phyloP scores from a whole-genome alignment of 2,329 filamentous ascomycete species.

The Berkeleyomyces basicola region DNA sequence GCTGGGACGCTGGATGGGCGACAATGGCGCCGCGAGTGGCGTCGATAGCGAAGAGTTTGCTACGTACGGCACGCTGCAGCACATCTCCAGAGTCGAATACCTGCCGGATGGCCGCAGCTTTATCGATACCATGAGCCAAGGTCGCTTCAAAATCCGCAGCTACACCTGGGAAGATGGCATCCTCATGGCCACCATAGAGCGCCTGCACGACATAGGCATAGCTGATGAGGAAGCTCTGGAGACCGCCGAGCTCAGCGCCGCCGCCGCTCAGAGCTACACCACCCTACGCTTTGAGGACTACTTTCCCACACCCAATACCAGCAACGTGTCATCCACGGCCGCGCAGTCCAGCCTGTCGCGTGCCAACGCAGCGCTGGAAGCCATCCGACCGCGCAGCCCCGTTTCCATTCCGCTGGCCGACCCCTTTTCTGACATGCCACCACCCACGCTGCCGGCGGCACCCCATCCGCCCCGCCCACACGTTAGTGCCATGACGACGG shows the following conservation, averaged over 20 bases:
- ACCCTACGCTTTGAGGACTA: not conserved
- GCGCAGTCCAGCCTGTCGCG: not conserved
- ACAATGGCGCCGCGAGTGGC: constrained; percentile 20
- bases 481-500: constrained; percentile 44
- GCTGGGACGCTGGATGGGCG: constrained; percentile 39
- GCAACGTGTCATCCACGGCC: not conserved
- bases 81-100: constrained; percentile 56
- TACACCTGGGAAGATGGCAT: constrained; percentile 60
- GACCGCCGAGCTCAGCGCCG: constrained; percentile 34
- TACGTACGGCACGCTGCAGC: constrained; percentile 61
- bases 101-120: constrained; percentile 68
- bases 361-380: not conserved
- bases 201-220: constrained; percentile 65
- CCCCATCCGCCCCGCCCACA: not conserved
- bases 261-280: not conserved
- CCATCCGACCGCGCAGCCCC: not conserved
- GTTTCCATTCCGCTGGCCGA: not conserved
- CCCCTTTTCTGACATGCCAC: constrained; percentile 8
- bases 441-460: not conserved
- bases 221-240: constrained; percentile 67
- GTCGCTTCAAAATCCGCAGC: constrained; percentile 55
- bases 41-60: constrained; percentile 33
- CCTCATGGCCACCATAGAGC: constrained; percentile 55
- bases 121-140: constrained; percentile 60
- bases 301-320: not conserved